These are phyloP conservation scores for Bullera alba DNA, from an alignment of 768 basidiomycete species.

Conservation along the genomic window DNA sequence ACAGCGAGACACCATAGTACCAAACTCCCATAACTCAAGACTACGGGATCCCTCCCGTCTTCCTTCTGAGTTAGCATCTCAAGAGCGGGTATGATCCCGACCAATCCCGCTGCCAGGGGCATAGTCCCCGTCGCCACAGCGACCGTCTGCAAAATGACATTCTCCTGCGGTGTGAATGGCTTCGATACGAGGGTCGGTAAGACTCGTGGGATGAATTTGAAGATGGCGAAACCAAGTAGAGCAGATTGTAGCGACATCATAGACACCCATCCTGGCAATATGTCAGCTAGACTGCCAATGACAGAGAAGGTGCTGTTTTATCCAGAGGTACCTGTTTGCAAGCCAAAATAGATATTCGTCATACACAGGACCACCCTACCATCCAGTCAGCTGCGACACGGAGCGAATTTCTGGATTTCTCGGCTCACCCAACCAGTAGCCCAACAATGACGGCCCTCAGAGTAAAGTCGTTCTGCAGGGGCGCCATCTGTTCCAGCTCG, in stretches of 20 bases:
- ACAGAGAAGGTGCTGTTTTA: constrained; percentile 77
- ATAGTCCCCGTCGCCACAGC: constrained; percentile 81
- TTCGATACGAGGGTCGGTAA: constrained; percentile 49
- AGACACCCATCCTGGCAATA: constrained; percentile 27
- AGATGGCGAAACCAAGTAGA: constrained; percentile 80
- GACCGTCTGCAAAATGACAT: constrained; percentile 88
- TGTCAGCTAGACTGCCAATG: neutral
- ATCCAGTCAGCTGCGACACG: neutral
- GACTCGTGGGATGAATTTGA: constrained; percentile 44
- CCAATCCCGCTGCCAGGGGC: constrained; percentile 56
- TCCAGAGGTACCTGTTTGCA: constrained; percentile 49
- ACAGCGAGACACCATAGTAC: constrained; percentile 82
- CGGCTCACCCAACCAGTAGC: constrained; percentile 61
- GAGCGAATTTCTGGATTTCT: neutral
- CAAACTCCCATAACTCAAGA: constrained; percentile 64
- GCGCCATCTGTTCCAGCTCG: constrained; percentile 9
- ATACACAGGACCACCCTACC: constrained; percentile 58
- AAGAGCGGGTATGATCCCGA: constrained; percentile 87
- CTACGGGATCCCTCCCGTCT: constrained; percentile 71
- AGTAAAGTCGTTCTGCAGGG: constrained; percentile 36
- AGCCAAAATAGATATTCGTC: constrained; percentile 61
- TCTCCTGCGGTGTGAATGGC: constrained; percentile 80
- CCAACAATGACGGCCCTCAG: constrained; percentile 65
- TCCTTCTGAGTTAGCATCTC: constrained; percentile 63
- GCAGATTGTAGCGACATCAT: constrained; percentile 92